Evolutionary conservation across 2,329 filamentous ascomycete species (phyloP), one percentile per base, ranked within the genome.

Genomic region (Trichoderma brevicompactum): DNA sequence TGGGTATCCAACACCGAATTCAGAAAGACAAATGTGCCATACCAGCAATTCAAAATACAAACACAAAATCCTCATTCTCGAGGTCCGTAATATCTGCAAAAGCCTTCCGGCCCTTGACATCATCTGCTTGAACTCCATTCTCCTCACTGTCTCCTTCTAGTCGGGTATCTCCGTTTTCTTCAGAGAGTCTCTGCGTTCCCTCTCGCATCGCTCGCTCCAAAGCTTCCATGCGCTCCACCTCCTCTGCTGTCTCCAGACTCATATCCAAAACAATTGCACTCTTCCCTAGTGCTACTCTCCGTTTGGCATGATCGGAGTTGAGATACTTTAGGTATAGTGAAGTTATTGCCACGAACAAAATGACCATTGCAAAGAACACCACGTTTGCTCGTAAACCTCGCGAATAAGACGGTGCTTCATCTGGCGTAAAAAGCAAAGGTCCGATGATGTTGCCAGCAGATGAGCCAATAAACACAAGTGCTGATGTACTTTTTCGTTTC

Each of bases 381-480:
- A 91, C 79, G 68, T 89, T 89, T 1, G 85, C 82, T 1, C 82
- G 78, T 0, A 91, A 76, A 3, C 88, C 88, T 5, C 84, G 78
- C 3, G 77, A 77, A 53, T 77, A 78, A 0, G 70, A 78, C 73
- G 66, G 77, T 69, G 61, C 78, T 73, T 73, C 78, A 63, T 81
- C 81, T 0, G 85, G 83, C 4, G 83, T 87, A 73, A 89, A 91
- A 0, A 90, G 78, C 53, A 87, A 82, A 0, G 88, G 88, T 0
- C 88, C 88, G 23, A 90, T 78, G 41, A 90, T 85, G 69, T 91
- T 91, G 6, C 88, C 89, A 1, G 83, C 83, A 59, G 84, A 89
- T 66, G 87, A 84, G 5, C 87, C 87, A 53, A 91, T 82, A 70
- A 91, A 88, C 1, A 91, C 78, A 7, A 89, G 79, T 12, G 83